A percentile compares a stretch with the other conserved stretches of the same genome.
These are phyloP conservation scores for Kluyveromyces aestuarii DNA, from an alignment of 805 yeast genomes.

Conservation along the genomic window DNA sequence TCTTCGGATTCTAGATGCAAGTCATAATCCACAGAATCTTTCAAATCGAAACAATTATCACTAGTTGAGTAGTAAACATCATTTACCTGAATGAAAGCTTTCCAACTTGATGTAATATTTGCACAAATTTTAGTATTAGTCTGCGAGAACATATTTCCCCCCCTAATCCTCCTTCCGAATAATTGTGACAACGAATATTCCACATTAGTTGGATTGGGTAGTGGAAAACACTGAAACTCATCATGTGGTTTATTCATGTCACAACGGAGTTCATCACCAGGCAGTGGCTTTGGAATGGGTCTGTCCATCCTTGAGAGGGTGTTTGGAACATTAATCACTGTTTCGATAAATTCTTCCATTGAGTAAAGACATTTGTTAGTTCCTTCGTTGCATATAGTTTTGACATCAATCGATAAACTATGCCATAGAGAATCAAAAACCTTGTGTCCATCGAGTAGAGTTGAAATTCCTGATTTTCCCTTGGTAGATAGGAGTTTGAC, in stretches of 20 bases:
- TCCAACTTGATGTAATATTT: conserved; percentile 41
- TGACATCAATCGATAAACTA: conserved; percentile 78
- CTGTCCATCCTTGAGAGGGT: conserved; percentile 50
- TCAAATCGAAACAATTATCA: conserved; percentile 32
- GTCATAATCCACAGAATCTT: conserved; percentile 19
- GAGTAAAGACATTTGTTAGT: conserved; percentile 35
- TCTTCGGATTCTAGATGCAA: conserved; percentile 32
- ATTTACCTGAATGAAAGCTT: conserved; percentile 26
- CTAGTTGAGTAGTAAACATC: conserved; percentile 25
- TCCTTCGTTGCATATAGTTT: conserved; percentile 39
- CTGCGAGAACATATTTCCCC: conserved; percentile 51
- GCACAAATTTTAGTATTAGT: conserved; percentile 32
- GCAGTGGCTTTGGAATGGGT: conserved; percentile 74
- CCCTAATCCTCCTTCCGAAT: conserved; percentile 60
- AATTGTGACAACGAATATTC: conserved; percentile 50
- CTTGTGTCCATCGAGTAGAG: conserved; percentile 82
- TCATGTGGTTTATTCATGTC: conserved; percentile 53
- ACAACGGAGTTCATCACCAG: conserved; percentile 65
- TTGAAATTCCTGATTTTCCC: conserved; percentile 81
- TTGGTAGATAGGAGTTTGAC: conserved; percentile 83
- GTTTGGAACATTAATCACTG: conserved; percentile 63
- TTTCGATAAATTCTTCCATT: conserved; percentile 59
- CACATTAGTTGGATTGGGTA: conserved; percentile 39
- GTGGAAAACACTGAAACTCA: conserved; percentile 71
- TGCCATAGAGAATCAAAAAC: conserved; percentile 92